Evolutionary conservation across 2,329 filamentous ascomycete genomes (phyloP).

Genomic region (Xylariaceae sp.): DNA sequence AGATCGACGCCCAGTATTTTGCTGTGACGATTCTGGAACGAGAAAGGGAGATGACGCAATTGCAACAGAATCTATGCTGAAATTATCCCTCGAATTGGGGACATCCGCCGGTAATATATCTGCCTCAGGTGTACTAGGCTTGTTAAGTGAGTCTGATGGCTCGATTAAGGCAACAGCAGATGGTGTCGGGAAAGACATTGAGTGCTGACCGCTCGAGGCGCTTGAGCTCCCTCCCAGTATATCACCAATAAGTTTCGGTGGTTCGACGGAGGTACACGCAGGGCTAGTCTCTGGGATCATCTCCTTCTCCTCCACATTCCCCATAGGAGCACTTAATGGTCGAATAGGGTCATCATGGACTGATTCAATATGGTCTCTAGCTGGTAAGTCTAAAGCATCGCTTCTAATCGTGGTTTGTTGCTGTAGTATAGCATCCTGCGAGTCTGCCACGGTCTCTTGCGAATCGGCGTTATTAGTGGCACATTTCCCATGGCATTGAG

Average conservation of each 20-base stretch:
- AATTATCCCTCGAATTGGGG: constrained; percentile 1
- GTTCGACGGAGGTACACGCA: constrained; percentile 32
- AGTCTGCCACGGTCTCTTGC: constrained; percentile 43
- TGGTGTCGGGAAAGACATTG: constrained; percentile 33
- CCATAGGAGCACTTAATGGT: constrained; percentile 11
- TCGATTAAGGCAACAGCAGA: constrained; percentile 23
- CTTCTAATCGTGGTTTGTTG: not conserved
- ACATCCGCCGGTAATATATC: not conserved
- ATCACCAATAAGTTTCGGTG: constrained; percentile 33
- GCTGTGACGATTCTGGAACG: constrained; percentile 37
- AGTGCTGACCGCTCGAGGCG: constrained; percentile 26
- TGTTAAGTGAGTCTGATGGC: constrained; percentile 8
- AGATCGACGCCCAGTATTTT: constrained; percentile 29
- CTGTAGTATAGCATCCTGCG: constrained; percentile 34
- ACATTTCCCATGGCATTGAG: constrained; percentile 26
- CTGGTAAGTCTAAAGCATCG: not conserved
- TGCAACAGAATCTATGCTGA: constrained; percentile 5
- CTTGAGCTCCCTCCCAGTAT: constrained; percentile 33
- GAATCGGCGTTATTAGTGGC: constrained; percentile 33
- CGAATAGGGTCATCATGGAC: constrained; percentile 12
- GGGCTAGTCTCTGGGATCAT: constrained; percentile 44
- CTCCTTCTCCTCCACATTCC: constrained; percentile 36
- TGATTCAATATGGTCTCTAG: not conserved
- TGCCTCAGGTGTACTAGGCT: not conserved
- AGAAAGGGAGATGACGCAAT: constrained; percentile 35